These are phyloP conservation scores for Microcera coccophila DNA, from an alignment of 2,329 filamentous ascomycete genomes.

Conservation along the genomic window DNA sequence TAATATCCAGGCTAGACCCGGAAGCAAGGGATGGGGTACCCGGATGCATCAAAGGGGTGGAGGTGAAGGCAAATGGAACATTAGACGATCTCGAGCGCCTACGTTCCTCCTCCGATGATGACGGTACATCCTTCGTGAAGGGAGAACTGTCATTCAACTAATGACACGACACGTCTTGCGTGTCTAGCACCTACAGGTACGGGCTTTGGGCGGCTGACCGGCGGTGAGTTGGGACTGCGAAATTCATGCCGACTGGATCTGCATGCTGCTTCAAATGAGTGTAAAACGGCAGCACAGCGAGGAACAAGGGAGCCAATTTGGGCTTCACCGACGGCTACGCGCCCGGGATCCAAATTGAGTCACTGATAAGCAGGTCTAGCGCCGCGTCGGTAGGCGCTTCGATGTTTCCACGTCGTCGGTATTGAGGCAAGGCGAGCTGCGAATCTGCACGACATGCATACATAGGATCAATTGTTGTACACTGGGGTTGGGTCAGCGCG, in stretches of 20 bases:
- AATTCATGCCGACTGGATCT: background rate
- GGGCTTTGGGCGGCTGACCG: background rate
- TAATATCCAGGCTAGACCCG: conserved; percentile 20
- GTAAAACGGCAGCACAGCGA: background rate
- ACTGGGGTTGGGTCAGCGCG: too few species aligned
- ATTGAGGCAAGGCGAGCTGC: conserved; percentile 21
- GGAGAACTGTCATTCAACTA: too few species aligned
- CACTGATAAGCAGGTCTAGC: conserved; percentile 23
- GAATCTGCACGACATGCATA: conserved; percentile 31
- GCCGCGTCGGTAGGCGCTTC: conserved; percentile 20
- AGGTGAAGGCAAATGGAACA: conserved; percentile 6
- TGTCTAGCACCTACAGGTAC: too few species aligned
- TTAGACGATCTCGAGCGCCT: conserved; percentile 21
- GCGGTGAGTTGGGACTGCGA: conserved; percentile 8
- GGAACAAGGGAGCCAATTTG: conserved; percentile 12
- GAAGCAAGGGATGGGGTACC: conserved; percentile 24
- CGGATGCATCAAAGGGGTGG: conserved; percentile 14
- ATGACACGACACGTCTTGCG: too few species aligned
- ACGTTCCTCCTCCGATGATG: conserved; percentile 19
- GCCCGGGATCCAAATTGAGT: conserved; percentile 20
- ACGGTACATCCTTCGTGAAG: conserved; percentile 17
- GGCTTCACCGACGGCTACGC: conserved; percentile 27
- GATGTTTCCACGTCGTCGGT: conserved; percentile 28
- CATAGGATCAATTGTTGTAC: too few species aligned
- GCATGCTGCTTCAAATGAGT: background rate